phyloP scores from a whole-genome alignment of 495 filamentous ascomycete species.

The Filosporella fistucella region DNA sequence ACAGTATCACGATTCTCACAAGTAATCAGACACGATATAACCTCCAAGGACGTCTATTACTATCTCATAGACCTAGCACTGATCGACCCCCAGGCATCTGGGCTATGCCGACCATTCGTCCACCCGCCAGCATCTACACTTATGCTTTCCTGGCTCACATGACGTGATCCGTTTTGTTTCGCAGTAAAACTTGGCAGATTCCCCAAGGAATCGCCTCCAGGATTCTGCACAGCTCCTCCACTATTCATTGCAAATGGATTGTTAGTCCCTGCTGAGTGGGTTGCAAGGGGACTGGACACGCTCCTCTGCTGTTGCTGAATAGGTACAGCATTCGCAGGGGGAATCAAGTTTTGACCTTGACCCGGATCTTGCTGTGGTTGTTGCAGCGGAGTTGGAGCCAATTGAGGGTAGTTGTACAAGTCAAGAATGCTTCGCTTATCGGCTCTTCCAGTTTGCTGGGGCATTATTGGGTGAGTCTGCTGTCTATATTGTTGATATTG shows the following conservation, averaged over 20 bases:
- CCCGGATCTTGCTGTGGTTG: constrained; percentile 13
- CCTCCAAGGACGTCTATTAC: constrained; percentile 1
- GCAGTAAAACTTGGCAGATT: constrained; percentile 12
- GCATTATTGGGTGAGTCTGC: constrained; percentile 20
- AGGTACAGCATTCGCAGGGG: constrained; percentile 21
- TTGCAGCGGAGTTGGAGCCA: constrained; percentile 45
- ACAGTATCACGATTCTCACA: too few relatives aligned
- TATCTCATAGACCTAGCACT: constrained; percentile 59
- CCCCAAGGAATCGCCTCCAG: constrained; percentile 20
- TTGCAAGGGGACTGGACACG: constrained; percentile 13
- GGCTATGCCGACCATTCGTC: constrained; percentile 81
- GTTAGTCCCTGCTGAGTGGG: constrained; percentile 30
- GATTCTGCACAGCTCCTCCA: constrained; percentile 10
- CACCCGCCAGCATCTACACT: constrained; percentile 65
- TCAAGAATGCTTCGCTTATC: constrained; percentile 87
- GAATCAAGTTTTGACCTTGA: constrained; percentile 18
- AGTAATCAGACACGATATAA: too few relatives aligned
- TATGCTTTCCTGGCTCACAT: constrained; percentile 87
- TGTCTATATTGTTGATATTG: constrained; percentile 36
- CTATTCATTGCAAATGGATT: constrained; percentile 40
- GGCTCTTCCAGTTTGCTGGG: constrained; percentile 27
- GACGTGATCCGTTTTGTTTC: constrained; percentile 30
- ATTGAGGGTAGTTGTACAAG: constrained; percentile 76
- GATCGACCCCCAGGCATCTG: constrained; percentile 94
- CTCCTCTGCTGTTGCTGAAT: constrained; percentile 21